A percentile compares a stretch with the other conserved stretches of the same genome.
Evolutionary conservation across 225 moss, liverwort and hornwort genomes (phyloP).

Genomic region (Straminergon stramineum): DNA sequence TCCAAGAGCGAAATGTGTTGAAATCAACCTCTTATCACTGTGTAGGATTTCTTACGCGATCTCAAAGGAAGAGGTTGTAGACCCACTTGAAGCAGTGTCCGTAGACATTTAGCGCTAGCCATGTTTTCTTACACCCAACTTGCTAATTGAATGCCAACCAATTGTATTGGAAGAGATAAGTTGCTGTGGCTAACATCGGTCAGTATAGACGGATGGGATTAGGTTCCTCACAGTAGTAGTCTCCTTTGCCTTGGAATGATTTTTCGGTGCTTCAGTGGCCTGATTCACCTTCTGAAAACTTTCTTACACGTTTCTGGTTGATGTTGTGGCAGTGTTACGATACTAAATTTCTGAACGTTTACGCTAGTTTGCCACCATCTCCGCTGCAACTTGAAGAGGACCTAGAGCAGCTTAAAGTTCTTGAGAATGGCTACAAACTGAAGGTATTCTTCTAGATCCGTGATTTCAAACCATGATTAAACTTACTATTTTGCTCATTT

Average conservation of each 20-base stretch:
- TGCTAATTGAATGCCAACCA: not conserved
- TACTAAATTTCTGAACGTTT: conserved; percentile 65
- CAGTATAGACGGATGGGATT: not conserved
- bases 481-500: not conserved
- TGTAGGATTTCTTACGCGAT: not conserved
- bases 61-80: not conserved
- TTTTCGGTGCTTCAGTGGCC: not conserved
- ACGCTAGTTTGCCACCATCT: conserved; percentile 61
- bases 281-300: not conserved
- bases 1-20: not conserved
- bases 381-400: conserved; percentile 88
- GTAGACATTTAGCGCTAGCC: not conserved
- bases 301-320: not conserved
- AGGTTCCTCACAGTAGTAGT: not conserved
- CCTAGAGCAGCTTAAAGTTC: conserved; percentile 93
- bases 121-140: not conserved
- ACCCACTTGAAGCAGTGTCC: not conserved
- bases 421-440: conserved; percentile 86
- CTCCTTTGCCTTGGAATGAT: not conserved
- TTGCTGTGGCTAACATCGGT: not conserved
- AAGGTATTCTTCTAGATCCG: conserved; percentile 32
- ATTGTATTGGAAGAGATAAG: not conserved
- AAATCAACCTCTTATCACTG: not conserved
- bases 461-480: not conserved
- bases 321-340: conserved; percentile 73